Evolutionary conservation across 1,284 basidiomycete species (phyloP), one percentile per base, ranked within the genome.

Genomic region (Cystobasidium slooffiae): DNA sequence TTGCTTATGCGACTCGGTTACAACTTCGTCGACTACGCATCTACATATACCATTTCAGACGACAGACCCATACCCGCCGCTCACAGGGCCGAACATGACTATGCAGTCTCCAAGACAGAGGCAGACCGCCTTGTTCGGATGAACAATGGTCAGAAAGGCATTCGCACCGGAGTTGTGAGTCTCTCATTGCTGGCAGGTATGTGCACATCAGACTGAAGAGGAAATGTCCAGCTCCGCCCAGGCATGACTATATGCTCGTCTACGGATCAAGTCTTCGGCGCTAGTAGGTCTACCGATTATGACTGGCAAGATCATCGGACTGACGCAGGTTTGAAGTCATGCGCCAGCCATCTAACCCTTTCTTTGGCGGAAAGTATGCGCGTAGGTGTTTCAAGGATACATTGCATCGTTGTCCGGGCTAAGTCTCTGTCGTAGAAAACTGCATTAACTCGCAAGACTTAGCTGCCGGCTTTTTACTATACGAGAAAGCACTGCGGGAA

Each of bases 371-470:
- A 3, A 58, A 37, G 14, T 56, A 55, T n/a, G 63, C 63, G 6
- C 70, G 66, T 68, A 20, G 58, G 53, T 31, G 8, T 16, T 43
- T 1, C 51, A 22, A 12, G n/a, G n/a, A 39, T 14, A 10, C 9
- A 56, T 12, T 9, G 10, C 22, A 20, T 39, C 6, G 39, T 55
- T 37, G 12, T 18, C 20, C 8, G 7, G 31, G 18, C n/a, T 52
- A 41, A 39, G 14, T 7, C 44, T n/a, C 3, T 55, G 3, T 8
- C 37, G 6, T 22, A 68, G 66, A 73, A 46, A 53, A 73, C 63
- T 58, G 49, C 63, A 66, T 73, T 39, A 73, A 73, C 22, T 65
- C 62, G 8, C 70, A 65, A 20, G 70, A 73, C 43, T 43, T 73
- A 22, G 70, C 70, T 6, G 52, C 44, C 8, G 44, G 51, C 18